Evolutionary conservation across 176 grass and related monocot genomes (phyloP).

Genomic region (Eragrostis curvula): DNA sequence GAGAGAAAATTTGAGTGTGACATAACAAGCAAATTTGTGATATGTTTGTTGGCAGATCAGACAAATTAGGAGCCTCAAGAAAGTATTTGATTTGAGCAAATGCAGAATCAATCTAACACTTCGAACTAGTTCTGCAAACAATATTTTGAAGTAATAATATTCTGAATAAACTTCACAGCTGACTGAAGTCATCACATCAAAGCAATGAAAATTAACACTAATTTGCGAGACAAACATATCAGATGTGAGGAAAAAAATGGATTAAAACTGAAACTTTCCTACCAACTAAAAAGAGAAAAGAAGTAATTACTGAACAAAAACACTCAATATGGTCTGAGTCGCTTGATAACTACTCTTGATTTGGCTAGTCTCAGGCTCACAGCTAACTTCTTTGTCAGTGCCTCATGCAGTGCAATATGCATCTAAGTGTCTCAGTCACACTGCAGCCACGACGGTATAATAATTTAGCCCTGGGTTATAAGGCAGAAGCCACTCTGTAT

Average conservation of each 20-base stretch:
- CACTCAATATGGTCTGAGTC: neutral
- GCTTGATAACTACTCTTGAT: neutral
- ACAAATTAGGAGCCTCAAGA: slow-evolving; percentile 17
- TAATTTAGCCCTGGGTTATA: no score
- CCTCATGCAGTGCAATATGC: no score
- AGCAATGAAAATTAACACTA: neutral
- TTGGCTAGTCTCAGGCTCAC: neutral
- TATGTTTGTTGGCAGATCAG: neutral
- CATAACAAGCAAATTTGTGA: neutral
- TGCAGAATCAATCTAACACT: neutral
- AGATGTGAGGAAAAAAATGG: neutral
- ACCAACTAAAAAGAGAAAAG: neutral
- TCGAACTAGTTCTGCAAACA: neutral
- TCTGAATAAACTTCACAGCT: slow-evolving; percentile 10
- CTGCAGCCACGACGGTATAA: no score
- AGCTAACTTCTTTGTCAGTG: no score
- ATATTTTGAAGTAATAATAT: neutral
- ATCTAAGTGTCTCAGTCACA: no score
- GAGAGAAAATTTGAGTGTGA: neutral
- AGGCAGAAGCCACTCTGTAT: no score
- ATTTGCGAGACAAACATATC: neutral
- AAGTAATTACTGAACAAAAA: neutral
- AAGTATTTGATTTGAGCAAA: neutral
- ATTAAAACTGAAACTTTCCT: neutral
- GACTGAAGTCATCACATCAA: neutral